Conservation (phyloP, 768 basidiomycete genomes). For the Pisolithus tinctorius region DNA sequence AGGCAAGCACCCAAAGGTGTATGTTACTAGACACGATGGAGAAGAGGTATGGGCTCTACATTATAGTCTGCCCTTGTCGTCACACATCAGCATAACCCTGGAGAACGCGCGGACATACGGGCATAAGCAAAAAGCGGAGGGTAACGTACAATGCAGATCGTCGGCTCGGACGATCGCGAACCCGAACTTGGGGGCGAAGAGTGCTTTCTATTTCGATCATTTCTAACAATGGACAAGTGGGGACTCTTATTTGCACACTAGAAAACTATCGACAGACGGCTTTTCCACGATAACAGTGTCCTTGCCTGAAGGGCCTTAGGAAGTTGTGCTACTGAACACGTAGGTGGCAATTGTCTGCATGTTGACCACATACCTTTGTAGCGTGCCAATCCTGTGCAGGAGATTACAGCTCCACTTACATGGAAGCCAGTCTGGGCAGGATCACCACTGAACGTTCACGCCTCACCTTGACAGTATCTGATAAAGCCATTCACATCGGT, state of each 20-base stretch:
- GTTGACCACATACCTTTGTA: neutral
- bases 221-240: neutral
- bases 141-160: conserved; percentile 2
- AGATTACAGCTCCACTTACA: neutral
- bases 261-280: neutral
- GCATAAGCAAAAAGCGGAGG: neutral
- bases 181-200: neutral
- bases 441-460: neutral
- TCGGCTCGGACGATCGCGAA: neutral
- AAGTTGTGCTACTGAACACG: too few relatives aligned
- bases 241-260: neutral
- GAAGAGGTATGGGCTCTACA: neutral
- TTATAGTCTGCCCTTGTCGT: neutral
- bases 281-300: neutral
- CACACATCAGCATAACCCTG: neutral
- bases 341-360: neutral
- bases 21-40: neutral
- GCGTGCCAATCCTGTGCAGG: neutral
- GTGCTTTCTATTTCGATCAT: neutral
- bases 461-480: neutral
- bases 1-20: neutral
- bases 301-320: too few relatives aligned
- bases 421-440: neutral
- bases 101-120: neutral
- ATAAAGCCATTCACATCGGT: neutral